phyloP scores from a whole-genome alignment of 257 asterid species.

The Plectranthus barbatus region DNA sequence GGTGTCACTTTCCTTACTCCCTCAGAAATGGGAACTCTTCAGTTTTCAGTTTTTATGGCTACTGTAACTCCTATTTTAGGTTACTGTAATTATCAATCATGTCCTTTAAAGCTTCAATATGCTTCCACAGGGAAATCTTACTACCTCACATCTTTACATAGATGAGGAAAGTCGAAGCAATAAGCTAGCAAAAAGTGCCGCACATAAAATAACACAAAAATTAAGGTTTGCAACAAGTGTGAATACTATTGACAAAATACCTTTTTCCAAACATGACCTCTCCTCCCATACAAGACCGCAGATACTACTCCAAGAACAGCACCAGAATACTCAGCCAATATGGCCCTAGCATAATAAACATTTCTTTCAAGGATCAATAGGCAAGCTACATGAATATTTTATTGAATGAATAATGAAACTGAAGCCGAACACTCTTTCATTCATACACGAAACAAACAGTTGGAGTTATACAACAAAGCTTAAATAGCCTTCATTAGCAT shows the following conservation, averaged over 20 bases:
- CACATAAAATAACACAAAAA: not conserved
- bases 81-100: conserved; percentile 1
- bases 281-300: conserved; percentile 76
- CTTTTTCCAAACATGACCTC: conserved; percentile 80
- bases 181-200: conserved; percentile 3
- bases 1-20: too few species aligned
- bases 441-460: not conserved
- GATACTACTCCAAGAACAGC: conserved; percentile 96
- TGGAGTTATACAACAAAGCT: not conserved
- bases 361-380: not conserved
- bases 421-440: not conserved
- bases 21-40: not conserved
- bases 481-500: not conserved
- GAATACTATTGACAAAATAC: conserved; percentile 26
- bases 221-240: too few species aligned
- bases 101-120: not conserved
- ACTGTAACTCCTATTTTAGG: not conserved
- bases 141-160: not conserved
- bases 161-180: not conserved
- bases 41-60: not conserved
- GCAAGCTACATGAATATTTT: not conserved
- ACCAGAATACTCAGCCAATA: conserved; percentile 87
- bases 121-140: conserved; percentile 1
- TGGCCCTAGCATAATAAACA: conserved; percentile 50
- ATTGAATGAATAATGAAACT: not conserved